Evolutionary conservation across 2,329 filamentous ascomycete species (phyloP).

Genomic region (Sarocladium oryzae): DNA sequence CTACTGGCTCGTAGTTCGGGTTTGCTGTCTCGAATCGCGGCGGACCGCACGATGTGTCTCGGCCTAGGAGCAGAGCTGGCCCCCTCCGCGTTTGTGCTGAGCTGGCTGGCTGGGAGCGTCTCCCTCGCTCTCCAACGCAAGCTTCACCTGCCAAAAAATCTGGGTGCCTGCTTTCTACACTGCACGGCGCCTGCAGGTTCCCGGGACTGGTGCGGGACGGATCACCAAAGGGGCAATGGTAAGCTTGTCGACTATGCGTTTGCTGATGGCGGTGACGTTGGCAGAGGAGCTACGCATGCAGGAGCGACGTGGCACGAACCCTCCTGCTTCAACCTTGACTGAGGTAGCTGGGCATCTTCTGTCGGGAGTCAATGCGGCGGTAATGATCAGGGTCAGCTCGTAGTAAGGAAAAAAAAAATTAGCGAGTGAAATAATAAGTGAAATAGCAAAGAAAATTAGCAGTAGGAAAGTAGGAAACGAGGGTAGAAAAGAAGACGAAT

Average conservation of each 20-base stretch:
- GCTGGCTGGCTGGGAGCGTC: too few species aligned
- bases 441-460: too few species aligned
- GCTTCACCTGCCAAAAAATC: neutral
- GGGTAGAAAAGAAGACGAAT: too few species aligned
- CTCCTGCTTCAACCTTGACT: too few species aligned
- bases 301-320: slow-evolving; percentile 6
- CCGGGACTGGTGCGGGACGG: neutral
- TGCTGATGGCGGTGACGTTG: neutral
- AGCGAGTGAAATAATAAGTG: too few species aligned
- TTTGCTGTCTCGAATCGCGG: neutral
- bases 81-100: too few species aligned
- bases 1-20: neutral
- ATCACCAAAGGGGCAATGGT: neutral
- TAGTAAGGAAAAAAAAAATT: too few species aligned
- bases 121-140: neutral
- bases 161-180: neutral
- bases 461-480: too few species aligned
- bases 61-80: neutral
- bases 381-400: too few species aligned
- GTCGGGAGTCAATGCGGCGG: too few species aligned
- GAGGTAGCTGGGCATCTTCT: too few species aligned
- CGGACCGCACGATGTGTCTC: neutral
- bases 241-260: neutral
- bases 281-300: neutral
- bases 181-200: neutral